Evolutionary conservation across 306 rosid genomes (phyloP).

Genomic region (Lathyrus oleraceus): DNA sequence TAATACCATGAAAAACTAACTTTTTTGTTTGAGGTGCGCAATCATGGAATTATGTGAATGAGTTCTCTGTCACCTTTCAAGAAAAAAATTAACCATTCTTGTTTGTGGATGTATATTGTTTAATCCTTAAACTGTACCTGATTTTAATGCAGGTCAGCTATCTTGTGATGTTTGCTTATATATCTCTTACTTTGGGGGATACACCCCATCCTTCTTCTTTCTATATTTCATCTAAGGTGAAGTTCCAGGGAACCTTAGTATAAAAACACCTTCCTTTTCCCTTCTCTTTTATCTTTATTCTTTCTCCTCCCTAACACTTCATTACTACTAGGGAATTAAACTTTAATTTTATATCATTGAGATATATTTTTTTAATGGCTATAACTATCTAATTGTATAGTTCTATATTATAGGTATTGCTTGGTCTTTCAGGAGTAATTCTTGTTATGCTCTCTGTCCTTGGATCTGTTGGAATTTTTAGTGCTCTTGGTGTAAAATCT

Average conservation of each 20-base stretch:
- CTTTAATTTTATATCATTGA: conserved; percentile 11
- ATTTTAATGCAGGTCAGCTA: conserved; percentile 85
- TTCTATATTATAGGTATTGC: conserved; percentile 69
- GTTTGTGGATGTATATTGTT: conserved; percentile 14
- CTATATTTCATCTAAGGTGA: conserved; percentile 91
- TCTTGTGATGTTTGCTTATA: conserved; percentile 95
- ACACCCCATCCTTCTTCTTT: conserved; percentile 65
- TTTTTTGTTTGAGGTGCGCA: conserved; percentile 13
- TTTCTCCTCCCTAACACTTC: conserved; percentile 15
- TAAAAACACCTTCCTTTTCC: conserved; percentile 6
- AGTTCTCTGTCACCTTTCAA: conserved; percentile 20
- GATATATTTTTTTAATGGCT: conserved; percentile 14
- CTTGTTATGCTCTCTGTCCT: conserved; percentile 95
- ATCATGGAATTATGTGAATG: conserved; percentile 30
- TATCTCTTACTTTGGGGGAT: conserved; percentile 95
- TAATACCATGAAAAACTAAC: not conserved
- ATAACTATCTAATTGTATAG: conserved; percentile 31
- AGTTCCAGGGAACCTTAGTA: conserved; percentile 18
- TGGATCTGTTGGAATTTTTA: conserved; percentile 90
- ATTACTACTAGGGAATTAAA: not conserved
- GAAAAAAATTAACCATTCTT: not conserved
- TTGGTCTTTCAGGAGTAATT: conserved; percentile 90
- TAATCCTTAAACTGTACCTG: conserved; percentile 27
- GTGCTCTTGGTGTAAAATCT: conserved; percentile 90
- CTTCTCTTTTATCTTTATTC: conserved; percentile 7